Evolutionary conservation across 2,329 filamentous ascomycete genomes (phyloP).

Genomic region (Fusarium buxicola): DNA sequence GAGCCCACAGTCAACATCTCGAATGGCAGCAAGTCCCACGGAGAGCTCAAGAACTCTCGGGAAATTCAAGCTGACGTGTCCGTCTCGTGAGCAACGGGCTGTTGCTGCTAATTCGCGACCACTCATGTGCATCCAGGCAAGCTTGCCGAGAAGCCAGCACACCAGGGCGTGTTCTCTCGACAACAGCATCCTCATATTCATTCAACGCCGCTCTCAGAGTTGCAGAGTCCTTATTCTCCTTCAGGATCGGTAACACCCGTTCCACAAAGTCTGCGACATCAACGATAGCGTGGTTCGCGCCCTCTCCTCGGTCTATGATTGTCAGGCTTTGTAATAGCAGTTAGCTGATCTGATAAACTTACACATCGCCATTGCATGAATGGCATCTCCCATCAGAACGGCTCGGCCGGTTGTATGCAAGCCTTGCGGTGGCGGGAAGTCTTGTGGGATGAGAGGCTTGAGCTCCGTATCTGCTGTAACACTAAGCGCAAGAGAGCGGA

Average conservation of each 20-base stretch:
- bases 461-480: slow-evolving; percentile 57
- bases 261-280: slow-evolving; percentile 61
- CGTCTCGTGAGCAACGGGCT: slow-evolving; percentile 57
- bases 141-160: slow-evolving; percentile 64
- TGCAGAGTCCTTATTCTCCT: background rate
- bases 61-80: slow-evolving; percentile 40
- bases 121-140: slow-evolving; percentile 66
- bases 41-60: background rate
- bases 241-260: slow-evolving; percentile 41
- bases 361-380: slow-evolving; percentile 72
- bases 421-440: slow-evolving; percentile 57
- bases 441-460: slow-evolving; percentile 59
- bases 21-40: too few relatives aligned
- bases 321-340: background rate
- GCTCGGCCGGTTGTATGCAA: slow-evolving; percentile 55
- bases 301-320: slow-evolving; percentile 64
- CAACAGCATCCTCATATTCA: slow-evolving; percentile 59
- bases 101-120: slow-evolving; percentile 51
- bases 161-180: slow-evolving; percentile 56
- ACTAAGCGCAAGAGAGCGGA: slow-evolving; percentile 55
- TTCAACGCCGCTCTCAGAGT: slow-evolving; percentile 48
- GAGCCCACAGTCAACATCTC: too few relatives aligned
- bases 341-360: slow-evolving; percentile 41
- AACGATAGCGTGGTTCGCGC: slow-evolving; percentile 66
- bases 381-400: slow-evolving; percentile 64